These are phyloP conservation scores for Arachis hypogaea DNA, from an alignment of 306 rosid species.

Conservation along the genomic window DNA sequence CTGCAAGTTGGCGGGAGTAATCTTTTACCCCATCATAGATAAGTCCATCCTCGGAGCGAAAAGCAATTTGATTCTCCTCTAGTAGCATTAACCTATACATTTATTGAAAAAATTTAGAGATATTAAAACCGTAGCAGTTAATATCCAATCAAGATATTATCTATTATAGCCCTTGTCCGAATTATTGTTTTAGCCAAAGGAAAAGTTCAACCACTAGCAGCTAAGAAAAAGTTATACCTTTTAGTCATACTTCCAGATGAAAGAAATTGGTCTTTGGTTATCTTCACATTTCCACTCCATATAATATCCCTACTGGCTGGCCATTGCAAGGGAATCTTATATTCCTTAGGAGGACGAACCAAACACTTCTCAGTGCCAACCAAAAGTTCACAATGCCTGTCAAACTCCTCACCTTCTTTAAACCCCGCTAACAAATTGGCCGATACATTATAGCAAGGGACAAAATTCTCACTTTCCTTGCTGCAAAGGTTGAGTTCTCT, in stretches of 20 bases:
- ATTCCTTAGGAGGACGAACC: slow-evolving; percentile 86
- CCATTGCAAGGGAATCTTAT: slow-evolving; percentile 83
- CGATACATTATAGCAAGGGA: slow-evolving; percentile 84
- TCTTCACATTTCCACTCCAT: slow-evolving; percentile 93
- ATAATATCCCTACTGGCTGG: slow-evolving; percentile 82
- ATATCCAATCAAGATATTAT: neutral
- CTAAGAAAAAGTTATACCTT: slow-evolving; percentile 53
- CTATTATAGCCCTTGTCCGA: neutral
- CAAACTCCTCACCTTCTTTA: slow-evolving; percentile 80
- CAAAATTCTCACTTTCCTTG: slow-evolving; percentile 77
- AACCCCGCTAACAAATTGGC: slow-evolving; percentile 66
- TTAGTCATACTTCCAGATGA: slow-evolving; percentile 94
- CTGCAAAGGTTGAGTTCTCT: slow-evolving; percentile 77
- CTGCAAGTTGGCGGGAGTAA: slow-evolving; percentile 83
- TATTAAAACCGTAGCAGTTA: slow-evolving; percentile 4
- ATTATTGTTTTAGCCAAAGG: neutral
- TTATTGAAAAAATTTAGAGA: slow-evolving; percentile 17
- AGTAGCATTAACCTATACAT: slow-evolving; percentile 76
- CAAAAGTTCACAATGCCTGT: slow-evolving; percentile 74
- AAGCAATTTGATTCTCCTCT: slow-evolving; percentile 90
- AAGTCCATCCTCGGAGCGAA: slow-evolving; percentile 78
- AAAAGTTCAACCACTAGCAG: neutral
- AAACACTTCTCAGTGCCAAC: slow-evolving; percentile 60
- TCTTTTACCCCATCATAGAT: slow-evolving; percentile 76
- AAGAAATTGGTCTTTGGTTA: slow-evolving; percentile 85